Evolutionary conservation across 768 basidiomycete species (phyloP), one percentile per base, ranked within the genome.

Genomic region (Lentinula sp.): DNA sequence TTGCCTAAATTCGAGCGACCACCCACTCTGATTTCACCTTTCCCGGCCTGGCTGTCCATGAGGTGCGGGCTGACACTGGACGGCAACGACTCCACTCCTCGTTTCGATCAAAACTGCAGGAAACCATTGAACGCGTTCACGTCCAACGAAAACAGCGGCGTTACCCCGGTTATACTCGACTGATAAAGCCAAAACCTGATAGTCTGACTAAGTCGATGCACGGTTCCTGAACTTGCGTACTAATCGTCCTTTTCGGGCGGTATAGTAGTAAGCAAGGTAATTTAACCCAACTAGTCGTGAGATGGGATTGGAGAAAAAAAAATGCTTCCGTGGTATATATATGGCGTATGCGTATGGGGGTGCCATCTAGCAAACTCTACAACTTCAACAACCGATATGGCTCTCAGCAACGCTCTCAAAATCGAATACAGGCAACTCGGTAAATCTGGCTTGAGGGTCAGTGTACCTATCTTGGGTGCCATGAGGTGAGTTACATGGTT

Each of bases 341-440:
- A 48, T n/a, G 46, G 46, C 18, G 46, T 48, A 4, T 48, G 46
- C 20, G 6, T 28, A 48, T 48, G 46, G 46, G 46, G 18, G 9
- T 48, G 46, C 46, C n/a, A 48, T 48, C 20, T 48, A 18, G 46
- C 18, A 48, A 48, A 48, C 18, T 41, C 18, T 4, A 33, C 35
- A 5, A 36, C 23, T 13, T 20, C 16, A 2, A 36, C 53, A 8
- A 54, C 53, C 55, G 43, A 23, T 12, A 59, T 59, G 57, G 28
- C 46, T 20, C 46, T 48, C 20, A 48, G 8, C 33, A 52, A 33
- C 18, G 35, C 48, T 20, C 46, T 48, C 46, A 48, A 48, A 52
- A 49, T 60, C 15, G 49, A 60, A 52, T 60, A 60, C 28, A 35
- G 48, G 9, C 59, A 49, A n/a, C 59, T 60, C 13, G 59, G 59